Base-by-base conservation (phyloP, 768 basidiomycete species). In the Termitomyces sp. region DNA sequence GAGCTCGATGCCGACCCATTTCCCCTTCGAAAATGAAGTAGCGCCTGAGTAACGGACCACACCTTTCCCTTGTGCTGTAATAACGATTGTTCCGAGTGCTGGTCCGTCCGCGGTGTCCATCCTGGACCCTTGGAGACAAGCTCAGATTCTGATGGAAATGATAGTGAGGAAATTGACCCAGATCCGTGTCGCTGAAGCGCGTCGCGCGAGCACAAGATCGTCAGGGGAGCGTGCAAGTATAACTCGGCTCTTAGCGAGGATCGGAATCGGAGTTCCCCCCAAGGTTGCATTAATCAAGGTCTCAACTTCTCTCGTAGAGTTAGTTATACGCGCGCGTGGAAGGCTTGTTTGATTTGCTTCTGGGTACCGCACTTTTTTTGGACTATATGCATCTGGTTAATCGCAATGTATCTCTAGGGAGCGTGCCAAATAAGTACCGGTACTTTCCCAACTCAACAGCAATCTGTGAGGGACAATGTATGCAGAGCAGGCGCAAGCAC, bases 1-100 rank as follows among this genome's bases (percentile, higher is more conserved):
- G 45, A 99, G 80, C 65, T 96, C 94, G 51, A 98, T 84, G 10
- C 97, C 97, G 48, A 97, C 79, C 96, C 96, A 99, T 77, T 89
- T 93, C 0, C 97, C 97, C 1, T 83, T 70, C 21, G 90, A 81
- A 68, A 98, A 98, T 2, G 80, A 77, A 0, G 96, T 95, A 32
- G 82, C 59, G 0, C 96, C 97, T 49, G 78, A 81, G 77, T 93
- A 99, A 22, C 94, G 80, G 45, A 98, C 88, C 45, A 87, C 75
- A 2, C 97, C 97, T 37, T 83, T 79, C 17, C 95, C 94, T 38
- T 86, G 84, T 0, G 87, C 71, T 44, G 94, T 83, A 53, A 87
- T 81, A 15, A 97, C 95, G 53, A 89, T 79, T 3, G 92, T 80
- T 32, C 89, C 88, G 46, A 92, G 64, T 24, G 74, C 68, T 44